Percentiles rank a stretch among this genome's conserved stretches.
Conservation (phyloP, 805 yeast genomes). For the Cyberlindnera euphorbiae region DNA sequence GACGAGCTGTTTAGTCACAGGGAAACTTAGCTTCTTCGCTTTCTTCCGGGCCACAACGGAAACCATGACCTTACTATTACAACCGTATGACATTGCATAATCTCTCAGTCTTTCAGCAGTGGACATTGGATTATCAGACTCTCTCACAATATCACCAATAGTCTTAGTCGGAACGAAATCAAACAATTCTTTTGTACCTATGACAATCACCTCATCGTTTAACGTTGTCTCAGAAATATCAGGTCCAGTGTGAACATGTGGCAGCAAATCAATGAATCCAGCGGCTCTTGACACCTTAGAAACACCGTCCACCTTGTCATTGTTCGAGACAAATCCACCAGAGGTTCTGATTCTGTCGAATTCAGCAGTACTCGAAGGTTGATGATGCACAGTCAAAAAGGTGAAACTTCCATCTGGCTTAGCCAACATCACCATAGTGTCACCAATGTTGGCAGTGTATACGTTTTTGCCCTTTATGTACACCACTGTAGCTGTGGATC, state of each 20-base stretch:
- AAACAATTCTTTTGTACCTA: slow-evolving; percentile 86
- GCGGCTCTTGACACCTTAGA: slow-evolving; percentile 85
- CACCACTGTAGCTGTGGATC: slow-evolving; percentile 79
- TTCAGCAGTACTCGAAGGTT: slow-evolving; percentile 72
- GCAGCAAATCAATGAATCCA: slow-evolving; percentile 81
- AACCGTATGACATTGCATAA: slow-evolving; percentile 90
- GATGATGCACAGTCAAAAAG: slow-evolving; percentile 73
- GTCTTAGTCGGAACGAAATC: slow-evolving; percentile 74
- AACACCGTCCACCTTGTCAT: slow-evolving; percentile 80
- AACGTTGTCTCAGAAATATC: slow-evolving; percentile 59
- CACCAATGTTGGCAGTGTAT: slow-evolving; percentile 88
- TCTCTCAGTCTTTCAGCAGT: slow-evolving; percentile 94
- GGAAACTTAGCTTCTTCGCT: slow-evolving; percentile 30
- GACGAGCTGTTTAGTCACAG: slow-evolving; percentile 43
- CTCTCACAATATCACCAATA: slow-evolving; percentile 87
- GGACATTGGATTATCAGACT: slow-evolving; percentile 74
- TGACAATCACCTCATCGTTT: slow-evolving; percentile 77
- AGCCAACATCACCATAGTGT: slow-evolving; percentile 75
- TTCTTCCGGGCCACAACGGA: slow-evolving; percentile 71
- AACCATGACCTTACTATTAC: slow-evolving; percentile 71
- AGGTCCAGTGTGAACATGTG: slow-evolving; percentile 88
- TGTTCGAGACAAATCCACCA: slow-evolving; percentile 86
- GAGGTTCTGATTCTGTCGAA: slow-evolving; percentile 84
- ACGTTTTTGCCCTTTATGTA: slow-evolving; percentile 68
- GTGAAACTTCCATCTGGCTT: slow-evolving; percentile 75